Evolutionary conservation across 805 yeast species (phyloP), one percentile per base, ranked within the genome.

Genomic region (Zygotorulaspora florentina): DNA sequence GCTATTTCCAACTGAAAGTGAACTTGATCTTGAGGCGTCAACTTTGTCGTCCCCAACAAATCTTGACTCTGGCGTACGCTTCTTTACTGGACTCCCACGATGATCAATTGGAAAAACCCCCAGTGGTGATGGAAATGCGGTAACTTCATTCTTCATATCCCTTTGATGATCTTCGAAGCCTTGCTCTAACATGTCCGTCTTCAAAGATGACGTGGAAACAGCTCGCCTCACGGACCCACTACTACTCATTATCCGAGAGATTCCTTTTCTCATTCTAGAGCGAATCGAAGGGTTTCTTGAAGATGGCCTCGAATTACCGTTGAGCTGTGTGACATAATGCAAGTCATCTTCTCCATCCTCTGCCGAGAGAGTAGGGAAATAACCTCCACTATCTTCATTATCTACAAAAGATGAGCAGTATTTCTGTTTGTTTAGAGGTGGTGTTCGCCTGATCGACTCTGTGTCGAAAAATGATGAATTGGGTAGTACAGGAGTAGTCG

Each of bases 171-270:
- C 29, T 13, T 30, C 17, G 4, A n/a, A 23, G 17, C 29, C 11
- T n/a, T 20, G 37, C 28, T 40, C 40, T 8, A n/a, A 11, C n/a
- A 33, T 29, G 5, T 17, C 13, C 2, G 35, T 31, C 25, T 45
- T 48, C 15, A 47, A 36, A 11, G 48, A 49, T 8, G 53, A 34
- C 16, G 48, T 40, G 3, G 56, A 51, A 16, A 46, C 49, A 17
- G 44, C 52, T 23, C 53, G 48, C n/a, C 40, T 41, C 13, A 47
- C 43, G n/a, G 50, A 44, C 2, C 50, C 54, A 34, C 55, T 39
- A 13, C 52, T 48, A 35, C 62, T 58, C 11, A 62, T 56, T 25
- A 62, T 59, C 43, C 61, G 51, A 3, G 65, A 54, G 25, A 62
- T 45, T 8, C 65, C 59, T 35, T 52, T 51, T 33, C 53, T 61